phyloP scores from a whole-genome alignment of 2,329 filamentous ascomycete species.

The Rhexocercosporidium sp. region DNA sequence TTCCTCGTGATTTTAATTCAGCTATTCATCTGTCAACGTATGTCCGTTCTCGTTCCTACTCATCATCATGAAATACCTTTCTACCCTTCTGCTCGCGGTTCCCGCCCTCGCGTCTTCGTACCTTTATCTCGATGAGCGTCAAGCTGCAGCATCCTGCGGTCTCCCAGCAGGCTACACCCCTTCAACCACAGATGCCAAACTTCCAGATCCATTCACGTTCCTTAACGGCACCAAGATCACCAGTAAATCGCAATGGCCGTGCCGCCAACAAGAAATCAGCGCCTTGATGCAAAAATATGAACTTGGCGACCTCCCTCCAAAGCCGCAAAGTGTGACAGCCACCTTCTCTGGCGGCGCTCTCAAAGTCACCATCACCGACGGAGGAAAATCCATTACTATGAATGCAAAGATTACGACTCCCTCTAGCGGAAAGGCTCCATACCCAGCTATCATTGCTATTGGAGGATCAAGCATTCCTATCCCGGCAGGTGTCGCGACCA shows the following conservation, averaged over 20 bases:
- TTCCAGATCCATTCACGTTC: conserved; percentile 53
- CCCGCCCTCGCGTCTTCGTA: conserved; percentile 23
- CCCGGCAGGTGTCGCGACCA: conserved; percentile 58
- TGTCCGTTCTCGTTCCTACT: background rate
- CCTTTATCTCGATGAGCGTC: conserved; percentile 18
- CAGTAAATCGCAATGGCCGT: conserved; percentile 53
- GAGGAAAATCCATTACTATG: conserved; percentile 52
- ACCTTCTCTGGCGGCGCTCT: conserved; percentile 50
- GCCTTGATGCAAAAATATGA: conserved; percentile 56
- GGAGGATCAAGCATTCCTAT: conserved; percentile 60
- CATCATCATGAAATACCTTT: conserved; percentile 25
- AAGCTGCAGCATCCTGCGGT: conserved; percentile 17
- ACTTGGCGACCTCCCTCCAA: conserved; percentile 53
- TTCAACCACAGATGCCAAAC: conserved; percentile 26
- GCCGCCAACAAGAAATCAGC: conserved; percentile 54
- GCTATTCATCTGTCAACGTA: background rate
- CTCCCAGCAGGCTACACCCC: conserved; percentile 24
- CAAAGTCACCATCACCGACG: conserved; percentile 51
- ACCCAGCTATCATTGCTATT: conserved; percentile 62
- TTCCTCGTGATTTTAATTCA: background rate
- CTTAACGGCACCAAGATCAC: conserved; percentile 50
- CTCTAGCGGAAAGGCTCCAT: conserved; percentile 50
- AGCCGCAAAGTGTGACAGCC: conserved; percentile 53
- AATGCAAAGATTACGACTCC: conserved; percentile 50
- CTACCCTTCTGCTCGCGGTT: conserved; percentile 23